Conservation (phyloP, 2,329 filamentous ascomycete species). For the Metarhizium anisopliae region DNA sequence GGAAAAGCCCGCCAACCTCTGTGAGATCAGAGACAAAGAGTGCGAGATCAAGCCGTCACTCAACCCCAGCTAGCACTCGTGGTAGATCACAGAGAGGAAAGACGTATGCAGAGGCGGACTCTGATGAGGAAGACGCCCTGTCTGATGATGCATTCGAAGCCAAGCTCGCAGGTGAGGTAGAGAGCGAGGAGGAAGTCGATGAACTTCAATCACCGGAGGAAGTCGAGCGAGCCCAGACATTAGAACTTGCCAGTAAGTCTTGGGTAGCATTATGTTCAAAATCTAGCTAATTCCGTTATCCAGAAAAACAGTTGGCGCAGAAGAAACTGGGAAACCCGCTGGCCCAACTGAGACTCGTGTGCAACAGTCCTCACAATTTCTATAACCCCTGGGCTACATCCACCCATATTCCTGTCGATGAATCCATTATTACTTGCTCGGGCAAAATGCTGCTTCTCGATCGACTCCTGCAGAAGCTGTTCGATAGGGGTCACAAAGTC, state of each 20-base stretch:
- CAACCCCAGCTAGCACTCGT: constrained; percentile 57
- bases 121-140: constrained; percentile 48
- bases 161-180: constrained; percentile 58
- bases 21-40: constrained; percentile 51
- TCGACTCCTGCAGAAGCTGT: constrained; percentile 67
- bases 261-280: no score
- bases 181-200: constrained; percentile 23
- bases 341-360: constrained; percentile 84
- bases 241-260: constrained; percentile 65
- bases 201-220: constrained; percentile 44
- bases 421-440: constrained; percentile 74
- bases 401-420: constrained; percentile 55
- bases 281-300: constrained; percentile 14
- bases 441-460: constrained; percentile 96
- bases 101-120: constrained; percentile 45
- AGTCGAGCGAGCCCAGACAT: constrained; percentile 53
- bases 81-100: constrained; percentile 40
- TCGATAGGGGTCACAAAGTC: constrained; percentile 73
- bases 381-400: constrained; percentile 77
- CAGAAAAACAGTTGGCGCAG: constrained; percentile 72
- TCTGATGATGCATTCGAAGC: constrained; percentile 81
- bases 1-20: constrained; percentile 20
- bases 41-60: constrained; percentile 62
- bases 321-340: constrained; percentile 93
- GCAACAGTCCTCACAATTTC: constrained; percentile 93